These are phyloP conservation scores for Rhizopogon vesiculosus DNA, from an alignment of 768 basidiomycete genomes.

Conservation along the genomic window DNA sequence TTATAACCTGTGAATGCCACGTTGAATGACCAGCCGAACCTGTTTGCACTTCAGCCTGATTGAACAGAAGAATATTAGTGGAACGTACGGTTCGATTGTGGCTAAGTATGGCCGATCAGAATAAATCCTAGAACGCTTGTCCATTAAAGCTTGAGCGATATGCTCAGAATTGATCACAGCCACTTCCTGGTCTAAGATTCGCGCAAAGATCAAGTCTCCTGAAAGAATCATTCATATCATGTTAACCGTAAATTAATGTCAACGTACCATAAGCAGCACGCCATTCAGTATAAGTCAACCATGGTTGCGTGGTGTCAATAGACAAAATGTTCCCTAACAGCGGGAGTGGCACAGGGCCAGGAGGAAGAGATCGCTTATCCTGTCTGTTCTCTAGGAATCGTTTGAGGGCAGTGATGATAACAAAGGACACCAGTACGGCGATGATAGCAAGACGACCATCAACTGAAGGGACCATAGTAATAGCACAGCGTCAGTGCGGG, in stretches of 20 bases:
- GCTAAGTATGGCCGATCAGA: conserved; percentile 27
- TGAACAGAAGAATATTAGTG: background rate
- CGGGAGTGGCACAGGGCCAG: conserved; percentile 29
- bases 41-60: background rate
- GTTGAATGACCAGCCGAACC: background rate
- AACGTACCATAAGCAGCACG: conserved; percentile 16
- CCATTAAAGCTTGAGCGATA: conserved; percentile 28
- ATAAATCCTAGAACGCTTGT: conserved; percentile 9
- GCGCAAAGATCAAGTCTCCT: conserved; percentile 27
- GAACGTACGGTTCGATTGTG: background rate
- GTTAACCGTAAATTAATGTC: background rate
- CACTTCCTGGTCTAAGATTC: conserved; percentile 22
- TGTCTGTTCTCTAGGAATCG: too few species aligned
- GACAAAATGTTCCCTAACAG: conserved; percentile 29
- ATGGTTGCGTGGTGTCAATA: conserved; percentile 24
- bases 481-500: too few species aligned
- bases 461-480: conserved; percentile 52
- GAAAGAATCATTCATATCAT: background rate
- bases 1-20: background rate
- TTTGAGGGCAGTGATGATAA: too few species aligned
- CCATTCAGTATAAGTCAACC: conserved; percentile 29
- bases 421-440: conserved; percentile 33
- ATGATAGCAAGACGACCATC: conserved; percentile 44
- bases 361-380: conserved; percentile 17
- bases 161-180: conserved; percentile 31